A percentile compares a stretch with the other conserved stretches of the same genome.
Evolutionary conservation across 1,284 basidiomycete species (phyloP).

Genomic region (Ganoderma leucocontextum): DNA sequence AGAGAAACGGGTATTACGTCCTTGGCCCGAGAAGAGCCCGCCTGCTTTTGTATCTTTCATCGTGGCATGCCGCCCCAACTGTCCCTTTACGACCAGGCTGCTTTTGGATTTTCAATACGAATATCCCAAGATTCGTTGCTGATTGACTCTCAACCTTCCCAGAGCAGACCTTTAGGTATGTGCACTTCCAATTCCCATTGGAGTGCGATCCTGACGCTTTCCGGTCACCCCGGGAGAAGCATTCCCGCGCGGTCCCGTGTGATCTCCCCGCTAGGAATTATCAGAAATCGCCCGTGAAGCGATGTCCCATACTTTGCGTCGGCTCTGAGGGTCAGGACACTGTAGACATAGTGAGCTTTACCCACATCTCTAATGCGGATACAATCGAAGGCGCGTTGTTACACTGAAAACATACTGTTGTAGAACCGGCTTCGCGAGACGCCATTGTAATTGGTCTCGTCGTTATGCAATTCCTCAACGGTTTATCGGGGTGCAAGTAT

Average conservation of each 20-base stretch:
- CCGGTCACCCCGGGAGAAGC: neutral
- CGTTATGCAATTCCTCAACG: neutral
- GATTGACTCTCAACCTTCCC: neutral
- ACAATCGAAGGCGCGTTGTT: neutral
- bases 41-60: neutral
- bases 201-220: neutral
- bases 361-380: neutral
- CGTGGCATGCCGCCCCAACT: neutral
- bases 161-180: neutral
- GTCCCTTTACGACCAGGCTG: neutral
- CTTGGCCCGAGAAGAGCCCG: neutral
- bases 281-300: neutral
- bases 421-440: neutral
- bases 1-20: neutral
- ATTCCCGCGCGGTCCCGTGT: neutral
- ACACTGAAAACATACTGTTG: neutral
- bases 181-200: neutral
- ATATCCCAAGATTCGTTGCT: neutral
- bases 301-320: neutral
- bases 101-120: neutral
- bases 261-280: neutral
- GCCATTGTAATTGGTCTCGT: neutral
- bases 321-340: neutral
- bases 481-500: neutral
- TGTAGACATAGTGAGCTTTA: neutral